phyloP scores from a whole-genome alignment of 768 basidiomycete genomes.

The Amanita rimosa region DNA sequence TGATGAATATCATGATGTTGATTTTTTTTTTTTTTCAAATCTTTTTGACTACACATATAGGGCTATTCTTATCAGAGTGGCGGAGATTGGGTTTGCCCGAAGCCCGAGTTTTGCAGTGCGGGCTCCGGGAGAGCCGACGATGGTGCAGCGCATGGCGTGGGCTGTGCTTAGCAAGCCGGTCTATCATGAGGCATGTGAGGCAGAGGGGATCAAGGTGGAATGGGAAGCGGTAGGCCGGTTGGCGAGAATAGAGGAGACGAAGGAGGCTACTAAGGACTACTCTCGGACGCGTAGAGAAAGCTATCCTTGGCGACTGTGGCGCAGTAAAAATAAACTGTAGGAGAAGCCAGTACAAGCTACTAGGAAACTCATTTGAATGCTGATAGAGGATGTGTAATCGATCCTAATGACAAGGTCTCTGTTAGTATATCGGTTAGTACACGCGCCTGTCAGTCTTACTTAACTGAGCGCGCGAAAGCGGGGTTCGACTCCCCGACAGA shows the following conservation, averaged over 20 bases:
- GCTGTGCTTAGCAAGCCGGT: constrained; percentile 24
- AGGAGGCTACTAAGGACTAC: neutral
- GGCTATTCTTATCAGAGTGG: constrained; percentile 32
- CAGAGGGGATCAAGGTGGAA: constrained; percentile 24
- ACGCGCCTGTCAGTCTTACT: constrained; percentile 4
- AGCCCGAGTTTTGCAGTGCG: constrained; percentile 32
- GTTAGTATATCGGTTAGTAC: constrained; percentile 10
- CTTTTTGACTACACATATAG: constrained; percentile 17
- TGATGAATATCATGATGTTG: neutral
- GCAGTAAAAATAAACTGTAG: neutral
- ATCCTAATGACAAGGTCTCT: constrained; percentile 2
- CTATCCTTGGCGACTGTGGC: neutral
- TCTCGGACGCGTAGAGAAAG: neutral
- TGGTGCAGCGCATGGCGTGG: constrained; percentile 32
- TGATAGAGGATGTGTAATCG: neutral
- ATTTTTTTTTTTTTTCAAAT: too few species aligned
- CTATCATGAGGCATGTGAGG: constrained; percentile 26
- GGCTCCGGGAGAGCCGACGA: constrained; percentile 21
- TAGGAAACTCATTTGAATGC: neutral
- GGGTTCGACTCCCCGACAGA: constrained; percentile 11
- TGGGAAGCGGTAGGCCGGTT: constrained; percentile 11
- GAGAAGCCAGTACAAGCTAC: neutral
- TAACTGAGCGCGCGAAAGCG: constrained; percentile 7
- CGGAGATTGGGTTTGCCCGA: constrained; percentile 32
- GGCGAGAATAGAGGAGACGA: neutral